A percentile compares a stretch with the other conserved stretches of the same genome.
Evolutionary conservation across 129 eudicot genomes (phyloP).

Genomic region (Saussurea involucrata): DNA sequence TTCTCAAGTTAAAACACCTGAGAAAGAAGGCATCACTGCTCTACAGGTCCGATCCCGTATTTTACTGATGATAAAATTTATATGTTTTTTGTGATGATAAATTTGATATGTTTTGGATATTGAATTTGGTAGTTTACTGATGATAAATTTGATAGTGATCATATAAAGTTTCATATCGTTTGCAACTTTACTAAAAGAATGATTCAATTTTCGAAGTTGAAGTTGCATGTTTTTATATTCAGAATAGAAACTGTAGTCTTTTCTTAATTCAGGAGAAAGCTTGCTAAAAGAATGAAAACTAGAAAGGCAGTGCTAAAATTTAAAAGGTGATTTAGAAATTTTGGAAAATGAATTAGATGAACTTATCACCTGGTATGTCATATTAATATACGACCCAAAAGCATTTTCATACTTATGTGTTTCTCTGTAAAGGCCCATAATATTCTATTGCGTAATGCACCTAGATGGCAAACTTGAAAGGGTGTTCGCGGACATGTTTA

Average conservation of each 20-base stretch:
- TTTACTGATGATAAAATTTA: neutral
- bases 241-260: neutral
- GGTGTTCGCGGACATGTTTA: neutral
- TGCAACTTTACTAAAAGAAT: neutral
- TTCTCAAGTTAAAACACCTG: slow-evolving; percentile 88
- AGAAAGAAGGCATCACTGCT: slow-evolving; percentile 86
- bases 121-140: neutral
- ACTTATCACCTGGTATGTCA: neutral
- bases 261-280: neutral
- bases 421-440: neutral
- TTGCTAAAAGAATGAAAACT: neutral
- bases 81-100: neutral
- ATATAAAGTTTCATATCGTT: neutral
- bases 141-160: neutral
- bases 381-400: neutral
- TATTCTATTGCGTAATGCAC: neutral
- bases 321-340: neutral
- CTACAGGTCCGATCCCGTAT: slow-evolving; percentile 53
- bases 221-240: neutral
- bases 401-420: neutral
- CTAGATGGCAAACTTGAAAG: neutral
- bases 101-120: neutral
- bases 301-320: neutral
- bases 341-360: neutral
- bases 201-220: neutral